Percentiles rank a stretch among this genome's conserved stretches.
Evolutionary conservation across 805 yeast species (phyloP).

Genomic region (Candida vaughaniae): DNA sequence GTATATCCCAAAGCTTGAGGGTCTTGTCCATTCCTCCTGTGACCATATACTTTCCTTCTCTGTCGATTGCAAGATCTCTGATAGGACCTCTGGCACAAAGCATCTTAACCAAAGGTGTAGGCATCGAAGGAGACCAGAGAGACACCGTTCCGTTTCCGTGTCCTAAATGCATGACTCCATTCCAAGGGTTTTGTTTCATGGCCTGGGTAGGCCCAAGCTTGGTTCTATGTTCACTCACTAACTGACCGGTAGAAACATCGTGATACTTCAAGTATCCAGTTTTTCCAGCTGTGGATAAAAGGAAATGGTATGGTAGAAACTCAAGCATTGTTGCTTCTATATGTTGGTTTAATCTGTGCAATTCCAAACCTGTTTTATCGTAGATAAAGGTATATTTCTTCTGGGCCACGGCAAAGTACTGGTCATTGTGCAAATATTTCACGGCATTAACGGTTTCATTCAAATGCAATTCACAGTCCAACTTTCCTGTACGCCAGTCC

Average conservation of each 20-base stretch:
- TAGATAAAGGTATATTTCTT: constrained; percentile 91
- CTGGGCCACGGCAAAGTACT: constrained; percentile 95
- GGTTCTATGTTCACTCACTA: constrained; percentile 81
- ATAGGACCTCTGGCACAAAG: constrained; percentile 86
- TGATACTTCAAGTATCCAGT: constrained; percentile 89
- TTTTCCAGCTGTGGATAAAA: constrained; percentile 84
- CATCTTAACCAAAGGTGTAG: constrained; percentile 80
- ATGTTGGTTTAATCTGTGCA: constrained; percentile 89
- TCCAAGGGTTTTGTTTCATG: constrained; percentile 91
- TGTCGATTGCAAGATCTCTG: constrained; percentile 77
- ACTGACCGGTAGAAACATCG: constrained; percentile 89
- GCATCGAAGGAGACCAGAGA: constrained; percentile 88
- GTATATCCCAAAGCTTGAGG: constrained; percentile 89
- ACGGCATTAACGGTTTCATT: constrained; percentile 91
- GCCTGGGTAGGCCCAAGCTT: constrained; percentile 88
- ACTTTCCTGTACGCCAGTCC: constrained; percentile 88
- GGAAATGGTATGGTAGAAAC: constrained; percentile 88
- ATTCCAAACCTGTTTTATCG: constrained; percentile 86
- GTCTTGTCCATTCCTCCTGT: constrained; percentile 85
- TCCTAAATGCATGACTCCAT: constrained; percentile 91
- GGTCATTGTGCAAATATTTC: constrained; percentile 87
- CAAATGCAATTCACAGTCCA: constrained; percentile 78
- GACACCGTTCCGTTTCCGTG: constrained; percentile 92
- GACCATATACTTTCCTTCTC: constrained; percentile 94
- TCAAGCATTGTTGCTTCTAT: constrained; percentile 80